These are phyloP conservation scores for Fusarium humuli DNA, from an alignment of 2,329 filamentous ascomycete genomes.

Conservation along the genomic window DNA sequence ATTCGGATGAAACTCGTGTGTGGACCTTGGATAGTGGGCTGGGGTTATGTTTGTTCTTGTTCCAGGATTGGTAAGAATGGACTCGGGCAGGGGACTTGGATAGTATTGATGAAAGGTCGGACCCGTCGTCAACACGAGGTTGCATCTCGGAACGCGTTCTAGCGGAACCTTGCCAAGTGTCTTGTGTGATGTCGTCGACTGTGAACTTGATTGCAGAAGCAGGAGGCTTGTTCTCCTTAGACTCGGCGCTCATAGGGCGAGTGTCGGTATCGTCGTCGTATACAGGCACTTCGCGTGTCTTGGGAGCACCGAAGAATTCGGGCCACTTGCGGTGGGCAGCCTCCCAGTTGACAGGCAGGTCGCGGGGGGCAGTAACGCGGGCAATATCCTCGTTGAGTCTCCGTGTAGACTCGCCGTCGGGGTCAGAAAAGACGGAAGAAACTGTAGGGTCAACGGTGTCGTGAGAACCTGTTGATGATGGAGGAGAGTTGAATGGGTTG, in stretches of 20 bases:
- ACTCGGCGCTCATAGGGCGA: slow-evolving; percentile 51
- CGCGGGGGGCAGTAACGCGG: slow-evolving; percentile 55
- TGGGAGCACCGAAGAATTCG: slow-evolving; percentile 61
- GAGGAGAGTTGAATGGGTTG: slow-evolving; percentile 69
- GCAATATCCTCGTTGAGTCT: slow-evolving; percentile 62
- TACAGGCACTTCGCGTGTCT: slow-evolving; percentile 45
- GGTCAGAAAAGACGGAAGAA: slow-evolving; percentile 65
- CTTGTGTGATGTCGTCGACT: slow-evolving; percentile 59
- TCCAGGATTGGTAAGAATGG: slow-evolving; percentile 42
- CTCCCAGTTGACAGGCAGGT: slow-evolving; percentile 58
- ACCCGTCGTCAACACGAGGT: slow-evolving; percentile 64
- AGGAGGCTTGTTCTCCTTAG: slow-evolving; percentile 62
- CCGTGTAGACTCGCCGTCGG: slow-evolving; percentile 66
- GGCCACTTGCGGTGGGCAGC: slow-evolving; percentile 64
- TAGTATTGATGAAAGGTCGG: slow-evolving; percentile 60
- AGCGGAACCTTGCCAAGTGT: slow-evolving; percentile 55
- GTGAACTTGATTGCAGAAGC: slow-evolving; percentile 48
- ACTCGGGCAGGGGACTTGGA: slow-evolving; percentile 54
- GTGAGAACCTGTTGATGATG: slow-evolving; percentile 68
- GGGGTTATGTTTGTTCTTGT: slow-evolving; percentile 49
- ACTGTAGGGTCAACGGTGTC: slow-evolving; percentile 66
- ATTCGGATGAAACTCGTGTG: slow-evolving; percentile 48
- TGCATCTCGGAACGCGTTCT: slow-evolving; percentile 64
- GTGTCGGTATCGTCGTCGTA: slow-evolving; percentile 52
- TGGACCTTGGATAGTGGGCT: slow-evolving; percentile 56